Evolutionary conservation across 805 yeast genomes (phyloP).

Genomic region (Candida montana): DNA sequence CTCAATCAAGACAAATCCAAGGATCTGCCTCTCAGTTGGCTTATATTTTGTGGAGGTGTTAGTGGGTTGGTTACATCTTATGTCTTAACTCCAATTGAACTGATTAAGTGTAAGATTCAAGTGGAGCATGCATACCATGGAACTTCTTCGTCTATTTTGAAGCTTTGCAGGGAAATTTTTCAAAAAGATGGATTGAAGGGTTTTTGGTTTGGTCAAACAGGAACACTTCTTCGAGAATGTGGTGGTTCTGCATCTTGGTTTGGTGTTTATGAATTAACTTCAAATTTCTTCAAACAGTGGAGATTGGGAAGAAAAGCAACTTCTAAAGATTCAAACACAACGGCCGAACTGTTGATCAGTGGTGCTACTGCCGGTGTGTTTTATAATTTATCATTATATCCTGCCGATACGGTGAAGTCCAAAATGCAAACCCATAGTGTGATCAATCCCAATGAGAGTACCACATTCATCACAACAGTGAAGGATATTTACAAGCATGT

Average conservation of each 20-base stretch:
- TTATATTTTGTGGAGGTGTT: constrained; percentile 68
- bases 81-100: constrained; percentile 86
- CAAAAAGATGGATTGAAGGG: constrained; percentile 57
- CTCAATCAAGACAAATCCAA: constrained; percentile 11
- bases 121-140: constrained; percentile 41
- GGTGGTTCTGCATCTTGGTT: constrained; percentile 95
- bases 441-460: constrained; percentile 22
- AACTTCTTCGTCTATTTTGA: constrained; percentile 27
- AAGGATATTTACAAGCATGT: constrained; percentile 38
- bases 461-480: constrained; percentile 34
- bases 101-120: constrained; percentile 83
- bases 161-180: constrained; percentile 39
- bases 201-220: constrained; percentile 81
- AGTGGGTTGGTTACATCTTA: constrained; percentile 81
- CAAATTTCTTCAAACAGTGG: constrained; percentile 31
- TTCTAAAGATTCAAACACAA: constrained; percentile 27
- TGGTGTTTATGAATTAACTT: constrained; percentile 70
- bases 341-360: constrained; percentile 56
- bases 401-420: constrained; percentile 87
- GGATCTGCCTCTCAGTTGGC: constrained; percentile 35
- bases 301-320: constrained; percentile 24
- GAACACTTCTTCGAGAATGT: constrained; percentile 77
- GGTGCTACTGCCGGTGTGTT: constrained; percentile 87
- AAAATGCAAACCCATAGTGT: constrained; percentile 66
- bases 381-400: constrained; percentile 76